Evolutionary conservation across 805 yeast species (phyloP), one percentile per base, ranked within the genome.

Genomic region (Candida loeiensis): DNA sequence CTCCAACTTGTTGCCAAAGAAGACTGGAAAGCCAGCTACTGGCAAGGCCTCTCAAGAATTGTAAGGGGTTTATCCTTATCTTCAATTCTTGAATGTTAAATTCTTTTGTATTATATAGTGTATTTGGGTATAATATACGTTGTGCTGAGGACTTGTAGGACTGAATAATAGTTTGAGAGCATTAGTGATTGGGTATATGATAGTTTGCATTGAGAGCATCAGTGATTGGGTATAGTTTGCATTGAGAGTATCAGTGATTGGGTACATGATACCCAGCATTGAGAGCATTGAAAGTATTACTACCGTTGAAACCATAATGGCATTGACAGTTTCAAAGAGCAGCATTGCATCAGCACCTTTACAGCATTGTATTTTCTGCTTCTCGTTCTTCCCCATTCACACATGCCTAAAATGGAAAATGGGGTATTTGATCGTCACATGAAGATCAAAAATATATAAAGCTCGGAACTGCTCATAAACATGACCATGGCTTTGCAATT

Each of bases 1-100:
- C 76, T 88, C 82, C 73, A 82, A 83, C 76, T 82, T 90, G 69
- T 81, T 90, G 58, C 90, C 91, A 69, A 78, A 83, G 76, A 82
- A 82, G 75, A 69, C 81, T 48, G 71, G 75, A 39, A 77, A 77
- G 63, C 63, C 74, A 46, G 70, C 73, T 47, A 76, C 74, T 47
- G 70, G 74, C 47, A 76, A 76, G 64, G 80, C 80, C 62, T 77
- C 82, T 59, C 83, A 79, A 69, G 83, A 78, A 69, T 76, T 78
- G 69, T 79, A 70, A 69, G 45, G 33, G 17, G 35, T 39, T 34
- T 11, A 13, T 17, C 14, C 31, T 27, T 27, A 13, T 17, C 14
- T 27, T 27, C 31, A 27, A 27, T 27, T 27, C 31, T 27, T 27
- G 31, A 27, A 27, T 27, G 16, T 5, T 27, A 27, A 27, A 27